Evolutionary conservation across 108 stramenopile species (phyloP).

Genomic region (Discostella pseudostelligera): DNA sequence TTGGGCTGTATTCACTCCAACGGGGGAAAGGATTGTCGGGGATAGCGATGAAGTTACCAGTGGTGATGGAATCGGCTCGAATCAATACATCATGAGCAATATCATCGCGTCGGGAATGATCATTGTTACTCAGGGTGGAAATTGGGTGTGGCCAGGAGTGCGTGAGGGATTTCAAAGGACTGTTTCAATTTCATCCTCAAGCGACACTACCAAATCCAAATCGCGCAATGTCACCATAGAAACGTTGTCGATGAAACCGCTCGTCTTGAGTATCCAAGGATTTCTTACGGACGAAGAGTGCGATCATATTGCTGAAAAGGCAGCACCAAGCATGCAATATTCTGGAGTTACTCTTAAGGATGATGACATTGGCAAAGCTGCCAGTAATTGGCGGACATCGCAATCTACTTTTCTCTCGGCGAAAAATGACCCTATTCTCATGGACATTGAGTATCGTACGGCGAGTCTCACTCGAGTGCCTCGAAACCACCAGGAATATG

Average conservation of each 20-base stretch:
- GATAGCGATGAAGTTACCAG: constrained; percentile 24
- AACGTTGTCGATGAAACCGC: constrained; percentile 57
- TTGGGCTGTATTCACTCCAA: constrained; percentile 57
- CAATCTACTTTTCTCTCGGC: constrained; percentile 68
- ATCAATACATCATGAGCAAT: constrained; percentile 20
- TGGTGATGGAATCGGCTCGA: constrained; percentile 11
- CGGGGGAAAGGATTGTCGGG: constrained; percentile 45
- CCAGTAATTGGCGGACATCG: constrained; percentile 86
- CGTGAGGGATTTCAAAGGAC: constrained; percentile 54
- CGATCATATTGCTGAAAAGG: constrained; percentile 63
- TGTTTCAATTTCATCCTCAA: constrained; percentile 25
- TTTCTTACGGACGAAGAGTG: constrained; percentile 78
- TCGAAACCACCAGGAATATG: constrained; percentile 68
- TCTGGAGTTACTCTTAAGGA: constrained; percentile 82
- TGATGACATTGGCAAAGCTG: constrained; percentile 77
- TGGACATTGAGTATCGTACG: constrained; percentile 61
- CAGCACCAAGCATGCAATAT: constrained; percentile 67
- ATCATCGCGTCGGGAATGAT: constrained; percentile 50
- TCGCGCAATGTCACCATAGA: constrained; percentile 43
- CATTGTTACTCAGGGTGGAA: constrained; percentile 59
- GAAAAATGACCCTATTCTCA: constrained; percentile 35
- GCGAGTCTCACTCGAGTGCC: constrained; percentile 66
- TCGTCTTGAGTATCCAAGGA: constrained; percentile 66
- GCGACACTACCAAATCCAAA: constrained; percentile 3
- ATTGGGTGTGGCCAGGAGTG: constrained; percentile 77